phyloP scores from a whole-genome alignment of 1,284 basidiomycete species.

The Puccinia coronata region DNA sequence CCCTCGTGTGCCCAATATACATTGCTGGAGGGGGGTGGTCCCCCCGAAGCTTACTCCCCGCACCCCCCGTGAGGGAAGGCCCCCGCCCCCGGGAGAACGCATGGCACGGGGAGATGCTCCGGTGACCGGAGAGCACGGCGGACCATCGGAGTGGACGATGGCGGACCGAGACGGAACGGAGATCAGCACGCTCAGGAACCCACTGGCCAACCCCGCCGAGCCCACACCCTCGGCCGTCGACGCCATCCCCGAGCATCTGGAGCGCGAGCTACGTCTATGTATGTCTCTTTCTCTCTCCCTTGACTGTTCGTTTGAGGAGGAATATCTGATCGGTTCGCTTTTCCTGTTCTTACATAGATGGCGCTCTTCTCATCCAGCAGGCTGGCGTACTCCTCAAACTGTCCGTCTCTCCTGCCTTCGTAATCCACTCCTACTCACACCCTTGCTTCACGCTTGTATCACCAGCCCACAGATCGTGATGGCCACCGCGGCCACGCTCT shows the following conservation, averaged over 20 bases:
- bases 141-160: too few relatives aligned
- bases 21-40: too few relatives aligned
- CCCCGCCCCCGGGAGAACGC: too few relatives aligned
- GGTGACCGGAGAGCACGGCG: too few relatives aligned
- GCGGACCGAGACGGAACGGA: too few relatives aligned
- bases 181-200: conserved; percentile 27
- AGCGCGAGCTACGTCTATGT: conserved; percentile 41
- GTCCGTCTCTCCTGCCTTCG: conserved; percentile 62
- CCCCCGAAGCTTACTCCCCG: too few relatives aligned
- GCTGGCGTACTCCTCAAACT: conserved; percentile 85
- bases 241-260: conserved; percentile 7
- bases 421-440: not conserved
- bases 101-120: too few relatives aligned
- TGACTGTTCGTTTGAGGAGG: not conserved
- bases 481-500: conserved; percentile 91
- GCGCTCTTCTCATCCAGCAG: conserved; percentile 81
- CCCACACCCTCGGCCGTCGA: conserved; percentile 23
- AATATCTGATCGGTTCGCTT: not conserved
- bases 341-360: conserved; percentile 51
- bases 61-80: too few relatives aligned
- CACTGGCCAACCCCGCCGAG: not conserved
- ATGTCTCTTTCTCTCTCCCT: not conserved
- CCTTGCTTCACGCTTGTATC: not conserved
- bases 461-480: conserved; percentile 90
- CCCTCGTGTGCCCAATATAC: too few relatives aligned